Base-by-base conservation (phyloP, 495 filamentous ascomycete species). In the Aspergillus haitiensis region DNA sequence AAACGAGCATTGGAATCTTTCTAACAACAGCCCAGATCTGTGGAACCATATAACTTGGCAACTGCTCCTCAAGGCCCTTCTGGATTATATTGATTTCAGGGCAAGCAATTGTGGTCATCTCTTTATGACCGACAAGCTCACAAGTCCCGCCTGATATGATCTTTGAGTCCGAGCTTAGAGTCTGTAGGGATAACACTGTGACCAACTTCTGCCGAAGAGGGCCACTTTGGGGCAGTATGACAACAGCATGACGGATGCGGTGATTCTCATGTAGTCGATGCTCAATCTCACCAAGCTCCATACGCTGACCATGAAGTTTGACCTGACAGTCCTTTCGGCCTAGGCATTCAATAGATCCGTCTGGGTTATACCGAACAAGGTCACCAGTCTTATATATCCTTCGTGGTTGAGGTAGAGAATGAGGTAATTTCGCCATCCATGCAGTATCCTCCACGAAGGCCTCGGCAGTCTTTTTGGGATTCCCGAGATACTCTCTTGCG, bases 271-370 rank as follows among this genome's bases (percentile, higher is more conserved):
- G 61, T 5, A 80, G 63, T 33, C 76, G 70, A 68, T 74, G 70
- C 33, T 80, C 77, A 21, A 78, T 78, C 47, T 80, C 77, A 15
- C 79, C 82, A 7, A 88, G 72, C 62, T 89, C 87, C 67, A 89
- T 83, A 12, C 87, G 77, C 59, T 88, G 86, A 6, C 87, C 87
- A n/a, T 82, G 78, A 0, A 89, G 67, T 64, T 89, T 89, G 27
- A 87, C 83, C 63, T 88, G 85, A 51, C 83, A 78, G 55, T 89
- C 87, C 54, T 84, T 84, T 6, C 87, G 80, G 34, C 85, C 85
- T 12, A 88, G 68, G 58, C 74, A 81, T 34, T 70, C 65, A 21
- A 86, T 69, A 0, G 75, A 76, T 2, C 84, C 83, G 60, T 85
- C 79, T 3, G 73, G 66, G 53, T 79, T 78, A 66, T 84, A 86